A percentile compares a stretch with the other conserved stretches of the same genome.
Conservation (phyloP, 2,329 filamentous ascomycete species). For the Davidsoniella neocaledoniae region DNA sequence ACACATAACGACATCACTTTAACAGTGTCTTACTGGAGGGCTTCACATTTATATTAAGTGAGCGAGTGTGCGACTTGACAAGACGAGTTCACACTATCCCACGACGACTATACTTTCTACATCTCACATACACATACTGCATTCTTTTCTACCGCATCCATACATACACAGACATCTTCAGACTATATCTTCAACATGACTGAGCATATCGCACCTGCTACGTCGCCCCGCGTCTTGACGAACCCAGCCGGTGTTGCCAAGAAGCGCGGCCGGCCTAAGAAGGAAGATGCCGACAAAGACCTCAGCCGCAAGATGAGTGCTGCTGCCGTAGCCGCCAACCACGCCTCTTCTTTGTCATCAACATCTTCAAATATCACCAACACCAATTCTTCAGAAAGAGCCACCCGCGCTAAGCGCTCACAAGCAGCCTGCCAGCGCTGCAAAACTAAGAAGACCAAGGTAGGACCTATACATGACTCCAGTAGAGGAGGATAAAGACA, state of each 20-base stretch:
- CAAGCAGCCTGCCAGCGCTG: slow-evolving; percentile 52
- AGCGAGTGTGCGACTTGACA: background rate
- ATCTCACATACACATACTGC: background rate
- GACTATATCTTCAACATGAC: background rate
- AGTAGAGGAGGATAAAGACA: background rate
- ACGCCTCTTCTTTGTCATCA: background rate
- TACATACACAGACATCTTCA: background rate
- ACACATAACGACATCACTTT: background rate
- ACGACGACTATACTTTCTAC: background rate
- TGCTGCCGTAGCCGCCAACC: background rate
- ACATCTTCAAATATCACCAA: background rate
- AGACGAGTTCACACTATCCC: background rate
- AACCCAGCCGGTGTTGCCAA: slow-evolving; percentile 1
- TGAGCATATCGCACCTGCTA: background rate
- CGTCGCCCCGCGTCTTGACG: background rate
- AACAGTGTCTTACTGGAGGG: background rate
- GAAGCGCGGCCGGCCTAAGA: slow-evolving; percentile 12
- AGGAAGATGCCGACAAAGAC: slow-evolving; percentile 6
- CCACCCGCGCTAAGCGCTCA: slow-evolving; percentile 42
- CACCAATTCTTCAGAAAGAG: slow-evolving; percentile 1
- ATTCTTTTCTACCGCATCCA: background rate
- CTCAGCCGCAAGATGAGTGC: slow-evolving; percentile 1
- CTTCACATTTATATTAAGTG: background rate
- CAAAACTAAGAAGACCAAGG: slow-evolving; percentile 56
- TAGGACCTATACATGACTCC: slow-evolving; percentile 15